These are phyloP conservation scores for Brettanomyces sp. DNA, from an alignment of 805 yeast genomes.

Conservation along the genomic window DNA sequence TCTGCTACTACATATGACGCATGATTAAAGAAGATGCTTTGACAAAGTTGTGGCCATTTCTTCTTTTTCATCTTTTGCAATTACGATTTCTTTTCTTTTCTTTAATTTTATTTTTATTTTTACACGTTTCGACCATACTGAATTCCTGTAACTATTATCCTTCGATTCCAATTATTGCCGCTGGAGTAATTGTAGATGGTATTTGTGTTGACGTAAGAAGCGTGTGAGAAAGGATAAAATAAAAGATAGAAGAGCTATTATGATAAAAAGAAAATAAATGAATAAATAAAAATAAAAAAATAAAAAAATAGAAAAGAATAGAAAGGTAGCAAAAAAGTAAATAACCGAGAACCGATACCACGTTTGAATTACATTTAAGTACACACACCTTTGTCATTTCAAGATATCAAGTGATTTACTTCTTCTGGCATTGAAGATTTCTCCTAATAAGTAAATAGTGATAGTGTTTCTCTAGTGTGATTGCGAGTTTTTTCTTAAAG, in stretches of 20 bases:
- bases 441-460: no score
- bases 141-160: no score
- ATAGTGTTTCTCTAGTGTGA: no score
- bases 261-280: not conserved
- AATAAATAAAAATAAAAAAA: not conserved
- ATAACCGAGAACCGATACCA: not conserved
- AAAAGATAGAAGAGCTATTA: not conserved
- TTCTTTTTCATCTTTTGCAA: not conserved
- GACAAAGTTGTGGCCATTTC: not conserved
- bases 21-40: constrained; percentile 27
- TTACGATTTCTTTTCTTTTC: not conserved
- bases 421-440: no score
- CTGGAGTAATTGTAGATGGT: no score
- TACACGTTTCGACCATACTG: not conserved
- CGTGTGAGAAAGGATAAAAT: no score
- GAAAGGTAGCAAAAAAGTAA: not conserved
- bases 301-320: not conserved
- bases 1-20: constrained; percentile 94
- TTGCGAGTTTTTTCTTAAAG: no score
- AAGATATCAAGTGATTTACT: no score
- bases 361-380: not conserved
- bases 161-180: no score
- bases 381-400: no score
- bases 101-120: not conserved
- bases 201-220: no score